phyloP scores from a whole-genome alignment of 768 basidiomycete genomes.

The Butyriboletus loyo region DNA sequence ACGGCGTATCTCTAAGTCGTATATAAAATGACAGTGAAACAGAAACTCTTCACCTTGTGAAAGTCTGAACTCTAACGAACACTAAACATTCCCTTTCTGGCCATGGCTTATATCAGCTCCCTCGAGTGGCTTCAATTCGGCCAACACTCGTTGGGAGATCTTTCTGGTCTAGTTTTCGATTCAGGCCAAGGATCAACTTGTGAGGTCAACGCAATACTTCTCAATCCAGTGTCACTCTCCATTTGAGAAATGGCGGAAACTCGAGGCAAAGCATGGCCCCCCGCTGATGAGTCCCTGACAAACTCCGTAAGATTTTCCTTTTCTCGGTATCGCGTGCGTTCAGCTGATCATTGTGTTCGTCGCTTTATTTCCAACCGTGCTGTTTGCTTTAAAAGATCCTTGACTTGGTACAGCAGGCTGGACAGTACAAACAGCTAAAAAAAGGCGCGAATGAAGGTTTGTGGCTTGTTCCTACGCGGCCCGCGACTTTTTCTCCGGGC shows the following conservation, averaged over 20 bases:
- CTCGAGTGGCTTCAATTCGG: not conserved
- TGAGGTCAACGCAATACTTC: slow-evolving; percentile 60
- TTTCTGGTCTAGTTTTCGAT: slow-evolving; percentile 35
- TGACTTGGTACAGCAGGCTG: slow-evolving; percentile 91
- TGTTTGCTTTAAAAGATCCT: slow-evolving; percentile 61
- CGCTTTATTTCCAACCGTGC: not conserved
- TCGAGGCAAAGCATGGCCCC: slow-evolving; percentile 83
- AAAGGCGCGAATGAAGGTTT: slow-evolving; percentile 98
- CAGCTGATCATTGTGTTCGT: not conserved
- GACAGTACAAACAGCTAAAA: slow-evolving; percentile 97
- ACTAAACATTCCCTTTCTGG: slow-evolving; percentile 5
- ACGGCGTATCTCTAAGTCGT: not conserved
- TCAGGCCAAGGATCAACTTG: slow-evolving; percentile 89
- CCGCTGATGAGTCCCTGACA: slow-evolving; percentile 81
- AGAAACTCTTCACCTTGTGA: not conserved
- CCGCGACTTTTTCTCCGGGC: not conserved
- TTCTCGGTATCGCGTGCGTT: not conserved
- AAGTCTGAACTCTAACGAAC: not conserved
- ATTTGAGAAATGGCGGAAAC: slow-evolving; percentile 56
- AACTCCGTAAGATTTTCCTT: slow-evolving; percentile 63
- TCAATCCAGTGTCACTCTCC: slow-evolving; percentile 1
- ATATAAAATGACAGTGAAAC: not conserved
- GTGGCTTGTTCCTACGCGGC: slow-evolving; percentile 14
- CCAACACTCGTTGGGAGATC: not conserved
- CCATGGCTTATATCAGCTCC: slow-evolving; percentile 17